Base-by-base conservation (phyloP, 179 eudicot genomes). In the Corrigiola litoralis region DNA sequence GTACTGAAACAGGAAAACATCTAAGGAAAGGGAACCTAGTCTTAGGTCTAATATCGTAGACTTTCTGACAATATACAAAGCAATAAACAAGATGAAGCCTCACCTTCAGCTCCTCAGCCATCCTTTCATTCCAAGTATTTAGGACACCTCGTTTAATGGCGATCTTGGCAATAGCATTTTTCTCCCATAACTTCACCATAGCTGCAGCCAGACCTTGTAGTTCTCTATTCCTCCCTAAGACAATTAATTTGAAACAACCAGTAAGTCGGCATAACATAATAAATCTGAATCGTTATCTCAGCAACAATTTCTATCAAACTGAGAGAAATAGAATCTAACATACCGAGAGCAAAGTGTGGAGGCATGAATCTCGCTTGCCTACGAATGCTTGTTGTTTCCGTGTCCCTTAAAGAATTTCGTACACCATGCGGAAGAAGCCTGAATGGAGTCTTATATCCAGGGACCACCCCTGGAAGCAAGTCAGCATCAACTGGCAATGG, bases 311-410 rank as follows among this genome's bases (percentile, higher is more conserved):
- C 2, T 12, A 23, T 33, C 32, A 24, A 58, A 23, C 21, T 12
- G 27, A 33, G 42, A 41, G 18, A 44, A 45, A 45, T 27, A 2
- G 16, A 14, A 10, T 38, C 42, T 11, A 21, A 73, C 80, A 65
- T 86, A 94, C 99, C 97, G 57, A 94, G 76, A 59, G 96, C 97
- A 81, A 95, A 95, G 78, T 95, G 99, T 41, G 96, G 87, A 78
- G 85, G 96, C 82, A 82, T 76, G 51, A 25, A 73, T 68, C 97
- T 88, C 33, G 96, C 95, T 59, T 82, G 72, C 69, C 79, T 75
- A 37, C 92, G 84, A 32, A 73, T 59, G 21, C 53, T 74, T 34
- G 99, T 95, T 76, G 82, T 88, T 64, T 86, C 83, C 55, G 69
- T 66, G 47, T 88, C 83, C 58, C 65, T 80, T 75, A 95, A 80